phyloP scores from a whole-genome alignment of 306 rosid species.

The Pyrus communis region DNA sequence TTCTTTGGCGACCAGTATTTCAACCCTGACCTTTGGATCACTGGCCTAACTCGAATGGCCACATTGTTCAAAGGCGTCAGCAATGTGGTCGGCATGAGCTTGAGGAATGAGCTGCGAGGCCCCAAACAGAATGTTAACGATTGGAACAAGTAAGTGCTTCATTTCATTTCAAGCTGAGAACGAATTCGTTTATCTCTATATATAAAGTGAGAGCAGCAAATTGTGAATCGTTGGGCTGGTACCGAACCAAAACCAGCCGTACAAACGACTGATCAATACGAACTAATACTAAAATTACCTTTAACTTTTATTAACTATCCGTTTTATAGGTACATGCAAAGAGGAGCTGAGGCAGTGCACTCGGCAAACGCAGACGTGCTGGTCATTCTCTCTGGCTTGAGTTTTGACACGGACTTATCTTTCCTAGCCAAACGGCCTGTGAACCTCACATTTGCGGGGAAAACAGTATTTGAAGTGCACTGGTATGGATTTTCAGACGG shows the following conservation, averaged over 20 bases:
- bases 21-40: constrained; percentile 55
- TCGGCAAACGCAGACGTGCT: constrained; percentile 69
- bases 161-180: neutral
- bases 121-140: constrained; percentile 63
- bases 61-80: constrained; percentile 48
- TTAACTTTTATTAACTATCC: neutral
- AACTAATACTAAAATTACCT: neutral
- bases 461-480: constrained; percentile 66
- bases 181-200: too few relatives aligned
- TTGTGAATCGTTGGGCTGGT: too few relatives aligned
- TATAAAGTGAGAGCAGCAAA: too few relatives aligned
- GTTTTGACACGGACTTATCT: constrained; percentile 56
- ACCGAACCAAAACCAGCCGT: too few relatives aligned
- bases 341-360: constrained; percentile 91
- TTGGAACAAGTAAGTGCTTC: constrained; percentile 63
- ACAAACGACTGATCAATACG: neutral
- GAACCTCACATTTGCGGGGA: constrained; percentile 44
- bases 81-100: constrained; percentile 75
- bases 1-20: constrained; percentile 69
- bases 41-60: constrained; percentile 78
- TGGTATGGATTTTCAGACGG: constrained; percentile 80
- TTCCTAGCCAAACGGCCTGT: constrained; percentile 39
- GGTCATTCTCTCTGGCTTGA: constrained; percentile 72
- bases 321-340: constrained; percentile 60
- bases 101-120: constrained; percentile 85